Evolutionary conservation across 257 asterid species (phyloP).

Genomic region (Jacaranda copaia): DNA sequence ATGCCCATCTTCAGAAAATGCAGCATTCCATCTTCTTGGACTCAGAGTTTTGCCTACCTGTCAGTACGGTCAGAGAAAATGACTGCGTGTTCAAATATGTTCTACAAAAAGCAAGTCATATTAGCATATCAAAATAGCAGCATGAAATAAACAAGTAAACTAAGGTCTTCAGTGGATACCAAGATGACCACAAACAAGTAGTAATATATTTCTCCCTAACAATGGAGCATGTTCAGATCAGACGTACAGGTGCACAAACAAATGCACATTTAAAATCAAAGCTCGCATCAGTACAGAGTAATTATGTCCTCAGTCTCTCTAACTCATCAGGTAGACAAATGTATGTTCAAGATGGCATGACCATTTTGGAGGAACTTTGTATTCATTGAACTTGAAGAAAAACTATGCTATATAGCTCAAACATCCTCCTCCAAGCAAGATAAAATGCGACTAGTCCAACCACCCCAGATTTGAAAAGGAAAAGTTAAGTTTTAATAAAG

Average conservation of each 20-base stretch:
- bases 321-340: constrained; percentile 6
- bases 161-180: not conserved
- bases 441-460: not conserved
- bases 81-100: not conserved
- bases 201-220: not conserved
- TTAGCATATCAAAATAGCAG: constrained; percentile 10
- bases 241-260: not conserved
- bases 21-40: constrained; percentile 96
- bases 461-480: not conserved
- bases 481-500: not conserved
- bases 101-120: constrained; percentile 14
- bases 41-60: constrained; percentile 93
- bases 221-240: not conserved
- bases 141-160: constrained; percentile 19
- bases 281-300: not conserved
- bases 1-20: constrained; percentile 81
- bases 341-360: constrained; percentile 12
- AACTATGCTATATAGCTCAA: constrained; percentile 5
- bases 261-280: not conserved
- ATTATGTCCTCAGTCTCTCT: constrained; percentile 5
- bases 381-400: constrained; percentile 6
- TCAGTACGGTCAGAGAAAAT: constrained; percentile 28
- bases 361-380: not conserved
- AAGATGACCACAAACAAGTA: constrained; percentile 17
- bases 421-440: constrained; percentile 3